phyloP scores from a whole-genome alignment of 495 filamentous ascomycete species.

The Immersiella caudata region DNA sequence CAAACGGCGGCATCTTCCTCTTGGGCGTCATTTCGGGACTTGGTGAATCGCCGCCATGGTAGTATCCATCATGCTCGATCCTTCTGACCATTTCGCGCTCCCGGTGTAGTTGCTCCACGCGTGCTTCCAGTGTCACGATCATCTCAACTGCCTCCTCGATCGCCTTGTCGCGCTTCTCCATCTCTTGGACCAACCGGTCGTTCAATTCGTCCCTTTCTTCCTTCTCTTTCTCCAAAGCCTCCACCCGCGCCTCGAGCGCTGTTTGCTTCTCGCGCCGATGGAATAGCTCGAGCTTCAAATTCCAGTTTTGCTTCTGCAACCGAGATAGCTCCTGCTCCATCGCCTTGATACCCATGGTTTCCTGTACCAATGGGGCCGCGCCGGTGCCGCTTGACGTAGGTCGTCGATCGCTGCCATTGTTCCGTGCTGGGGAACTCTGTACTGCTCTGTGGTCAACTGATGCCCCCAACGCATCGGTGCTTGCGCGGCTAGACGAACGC shows the following conservation, averaged over 20 bases:
- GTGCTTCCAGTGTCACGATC: conserved; percentile 74
- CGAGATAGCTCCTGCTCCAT: conserved; percentile 56
- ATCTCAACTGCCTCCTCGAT: conserved; percentile 80
- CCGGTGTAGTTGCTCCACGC: conserved; percentile 57
- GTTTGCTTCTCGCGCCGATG: conserved; percentile 65
- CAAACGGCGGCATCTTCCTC: conserved; percentile 19
- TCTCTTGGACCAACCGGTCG: conserved; percentile 65
- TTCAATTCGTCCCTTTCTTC: conserved; percentile 62
- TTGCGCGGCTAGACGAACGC: conserved; percentile 40
- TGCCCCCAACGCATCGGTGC: conserved; percentile 38
- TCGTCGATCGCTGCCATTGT: conserved; percentile 36
- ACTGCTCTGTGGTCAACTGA: conserved; percentile 28
- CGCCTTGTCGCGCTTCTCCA: conserved; percentile 76
- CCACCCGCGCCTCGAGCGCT: conserved; percentile 61
- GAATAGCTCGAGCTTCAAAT: conserved; percentile 82
- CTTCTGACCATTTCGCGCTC: conserved; percentile 48
- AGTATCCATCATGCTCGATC: conserved; percentile 41
- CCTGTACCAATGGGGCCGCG: conserved; percentile 41
- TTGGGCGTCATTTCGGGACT: conserved; percentile 28
- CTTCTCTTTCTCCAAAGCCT: conserved; percentile 59
- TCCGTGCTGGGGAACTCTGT: conserved; percentile 38
- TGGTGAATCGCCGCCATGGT: conserved; percentile 21
- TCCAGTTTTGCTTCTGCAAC: conserved; percentile 86
- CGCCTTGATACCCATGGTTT: conserved; percentile 51
- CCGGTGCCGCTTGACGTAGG: conserved; percentile 35